Conservation (phyloP, 257 asterid species). For the Jacaranda copaia region DNA sequence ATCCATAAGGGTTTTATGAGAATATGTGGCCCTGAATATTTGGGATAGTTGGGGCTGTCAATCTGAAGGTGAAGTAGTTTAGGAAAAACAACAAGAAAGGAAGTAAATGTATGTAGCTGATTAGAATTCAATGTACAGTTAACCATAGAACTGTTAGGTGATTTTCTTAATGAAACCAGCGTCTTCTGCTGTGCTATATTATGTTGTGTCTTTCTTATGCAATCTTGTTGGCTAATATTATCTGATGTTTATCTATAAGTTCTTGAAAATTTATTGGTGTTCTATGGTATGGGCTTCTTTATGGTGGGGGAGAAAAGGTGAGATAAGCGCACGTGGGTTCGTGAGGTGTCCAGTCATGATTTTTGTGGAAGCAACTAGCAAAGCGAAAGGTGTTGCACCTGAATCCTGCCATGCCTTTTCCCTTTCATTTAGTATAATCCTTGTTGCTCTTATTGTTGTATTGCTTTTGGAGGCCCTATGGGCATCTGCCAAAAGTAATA, state of each 20-base stretch:
- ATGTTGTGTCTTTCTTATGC: neutral
- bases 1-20: neutral
- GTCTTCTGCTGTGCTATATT: neutral
- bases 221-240: neutral
- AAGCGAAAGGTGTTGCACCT: neutral
- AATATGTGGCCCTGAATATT: slow-evolving; percentile 22
- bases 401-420: neutral
- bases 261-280: neutral
- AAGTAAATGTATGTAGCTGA: slow-evolving; percentile 24
- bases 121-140: slow-evolving; percentile 33
- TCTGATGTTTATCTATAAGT: too few relatives aligned
- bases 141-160: slow-evolving; percentile 14
- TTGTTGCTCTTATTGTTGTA: neutral
- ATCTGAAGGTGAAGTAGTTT: neutral
- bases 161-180: slow-evolving; percentile 26
- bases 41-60: slow-evolving; percentile 25
- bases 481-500: neutral
- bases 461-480: neutral
- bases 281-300: too few relatives aligned
- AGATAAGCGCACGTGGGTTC: neutral
- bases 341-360: neutral
- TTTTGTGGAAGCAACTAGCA: slow-evolving; percentile 12
- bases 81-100: neutral
- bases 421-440: neutral
- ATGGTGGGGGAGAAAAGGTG: too few relatives aligned